Conservation (phyloP, 1,284 basidiomycete species). For the Phlebopus sp. region DNA sequence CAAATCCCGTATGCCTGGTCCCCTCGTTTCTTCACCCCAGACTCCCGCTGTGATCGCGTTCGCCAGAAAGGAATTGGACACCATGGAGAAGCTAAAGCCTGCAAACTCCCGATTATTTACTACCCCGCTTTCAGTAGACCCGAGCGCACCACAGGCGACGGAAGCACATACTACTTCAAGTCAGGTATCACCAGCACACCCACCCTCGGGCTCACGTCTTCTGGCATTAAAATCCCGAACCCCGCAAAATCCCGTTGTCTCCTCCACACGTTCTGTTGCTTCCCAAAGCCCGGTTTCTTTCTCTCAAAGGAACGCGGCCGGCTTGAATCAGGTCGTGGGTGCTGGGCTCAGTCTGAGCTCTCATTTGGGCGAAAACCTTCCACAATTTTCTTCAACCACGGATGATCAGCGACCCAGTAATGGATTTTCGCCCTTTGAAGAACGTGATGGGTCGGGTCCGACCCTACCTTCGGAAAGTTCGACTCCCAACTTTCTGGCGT, state of each 20-base stretch:
- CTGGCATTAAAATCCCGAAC: conserved; percentile 61
- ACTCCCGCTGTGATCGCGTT: conserved; percentile 2
- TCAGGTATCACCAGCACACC: conserved; percentile 47
- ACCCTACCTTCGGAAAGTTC: conserved; percentile 32
- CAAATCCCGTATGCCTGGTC: conserved; percentile 3
- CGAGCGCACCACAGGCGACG: conserved; percentile 10
- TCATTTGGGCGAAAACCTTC: conserved; percentile 19
- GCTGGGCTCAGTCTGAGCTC: conserved; percentile 10
- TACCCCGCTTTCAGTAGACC: conserved; percentile 28
- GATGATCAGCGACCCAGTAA: conserved; percentile 30
- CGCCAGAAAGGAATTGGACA: conserved; percentile 23
- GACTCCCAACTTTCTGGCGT: conserved; percentile 32
- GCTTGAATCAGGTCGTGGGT: conserved; percentile 25
- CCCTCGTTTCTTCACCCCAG: conserved; percentile 18
- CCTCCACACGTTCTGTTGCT: conserved; percentile 18
- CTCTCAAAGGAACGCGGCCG: conserved; percentile 22
- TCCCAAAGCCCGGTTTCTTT: conserved; percentile 23
- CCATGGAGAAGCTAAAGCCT: conserved; percentile 29
- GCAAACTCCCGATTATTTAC: conserved; percentile 38
- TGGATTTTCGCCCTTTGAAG: conserved; percentile 60
- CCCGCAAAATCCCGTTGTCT: conserved; percentile 20
- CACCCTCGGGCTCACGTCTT: conserved; percentile 67
- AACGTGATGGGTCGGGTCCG: conserved; percentile 34
- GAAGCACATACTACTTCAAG: conserved; percentile 14
- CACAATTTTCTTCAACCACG: conserved; percentile 17